phyloP scores from a whole-genome alignment of 305 asterid genomes.

The Withania somnifera region DNA sequence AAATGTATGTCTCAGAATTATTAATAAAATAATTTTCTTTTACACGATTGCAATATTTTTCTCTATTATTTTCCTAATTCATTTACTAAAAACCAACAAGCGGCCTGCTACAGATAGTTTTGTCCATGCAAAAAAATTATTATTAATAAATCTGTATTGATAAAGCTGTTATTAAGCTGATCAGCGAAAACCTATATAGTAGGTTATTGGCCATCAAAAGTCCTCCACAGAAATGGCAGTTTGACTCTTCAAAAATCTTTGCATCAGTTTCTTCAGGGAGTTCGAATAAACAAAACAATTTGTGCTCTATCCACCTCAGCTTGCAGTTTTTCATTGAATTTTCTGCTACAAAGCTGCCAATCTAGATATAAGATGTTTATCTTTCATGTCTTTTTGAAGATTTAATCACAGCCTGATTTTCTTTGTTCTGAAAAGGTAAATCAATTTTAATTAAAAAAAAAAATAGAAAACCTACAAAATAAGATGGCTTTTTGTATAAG shows the following conservation, averaged over 20 bases:
- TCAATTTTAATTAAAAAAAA: not conserved
- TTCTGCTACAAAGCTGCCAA: slow-evolving; percentile 32
- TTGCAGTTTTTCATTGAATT: slow-evolving; percentile 39
- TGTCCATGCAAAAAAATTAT: not conserved
- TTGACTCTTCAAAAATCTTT: slow-evolving; percentile 57
- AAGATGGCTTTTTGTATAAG: too few species aligned
- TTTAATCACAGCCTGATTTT: not conserved
- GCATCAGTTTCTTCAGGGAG: slow-evolving; percentile 21
- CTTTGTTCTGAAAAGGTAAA: not conserved
- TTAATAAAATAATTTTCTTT: too few species aligned
- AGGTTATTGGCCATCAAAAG: slow-evolving; percentile 94
- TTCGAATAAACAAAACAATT: slow-evolving; percentile 23
- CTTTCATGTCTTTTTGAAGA: not conserved
- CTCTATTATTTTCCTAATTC: too few species aligned
- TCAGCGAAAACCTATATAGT: slow-evolving; percentile 7
- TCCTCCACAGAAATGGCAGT: slow-evolving; percentile 82
- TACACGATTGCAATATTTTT: too few species aligned
- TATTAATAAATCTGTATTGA: not conserved
- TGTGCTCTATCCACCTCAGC: slow-evolving; percentile 52
- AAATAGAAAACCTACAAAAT: too few species aligned
- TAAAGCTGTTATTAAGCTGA: not conserved
- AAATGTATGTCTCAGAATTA: too few species aligned
- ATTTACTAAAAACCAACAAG: too few species aligned
- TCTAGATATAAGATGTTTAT: not conserved
- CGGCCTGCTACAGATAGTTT: not conserved